These are phyloP conservation scores for Metschnikowia chrysomelidarum DNA, from an alignment of 805 yeast species.

Conservation along the genomic window DNA sequence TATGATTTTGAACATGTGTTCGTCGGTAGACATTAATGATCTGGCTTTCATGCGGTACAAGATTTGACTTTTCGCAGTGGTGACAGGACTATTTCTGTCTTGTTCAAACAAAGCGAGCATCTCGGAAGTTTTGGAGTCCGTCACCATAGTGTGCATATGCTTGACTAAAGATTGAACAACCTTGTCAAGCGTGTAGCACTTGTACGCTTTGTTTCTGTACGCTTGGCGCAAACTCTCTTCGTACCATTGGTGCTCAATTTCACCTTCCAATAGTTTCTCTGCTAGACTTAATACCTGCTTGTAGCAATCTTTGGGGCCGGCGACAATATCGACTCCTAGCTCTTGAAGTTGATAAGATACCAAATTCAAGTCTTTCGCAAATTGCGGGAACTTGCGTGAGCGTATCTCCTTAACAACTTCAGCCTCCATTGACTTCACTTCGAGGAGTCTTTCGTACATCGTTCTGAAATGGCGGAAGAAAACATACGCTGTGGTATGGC, in stretches of 20 bases:
- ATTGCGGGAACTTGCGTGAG: conserved; percentile 60
- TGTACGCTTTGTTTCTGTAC: conserved; percentile 88
- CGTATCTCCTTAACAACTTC: conserved; percentile 73
- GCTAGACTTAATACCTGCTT: conserved; percentile 73
- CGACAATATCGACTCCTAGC: conserved; percentile 66
- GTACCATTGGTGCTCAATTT: conserved; percentile 88
- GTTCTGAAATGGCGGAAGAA: conserved; percentile 85
- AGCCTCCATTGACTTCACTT: conserved; percentile 68
- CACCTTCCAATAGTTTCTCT: conserved; percentile 79
- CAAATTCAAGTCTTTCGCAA: conserved; percentile 84
- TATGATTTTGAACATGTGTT: conserved; percentile 87
- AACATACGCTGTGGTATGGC: conserved; percentile 83
- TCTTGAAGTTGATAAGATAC: conserved; percentile 79
- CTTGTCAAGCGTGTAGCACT: conserved; percentile 89
- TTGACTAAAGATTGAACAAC: conserved; percentile 72
- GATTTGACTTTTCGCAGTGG: conserved; percentile 85
- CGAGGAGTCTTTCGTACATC: conserved; percentile 74
- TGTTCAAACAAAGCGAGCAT: conserved; percentile 77
- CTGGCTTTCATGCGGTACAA: conserved; percentile 87
- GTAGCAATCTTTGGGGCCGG: conserved; percentile 62
- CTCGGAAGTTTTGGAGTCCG: conserved; percentile 78
- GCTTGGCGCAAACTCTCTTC: conserved; percentile 96
- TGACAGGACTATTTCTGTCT: conserved; percentile 61
- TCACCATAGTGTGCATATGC: conserved; percentile 80
- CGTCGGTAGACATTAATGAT: conserved; percentile 73